These are phyloP conservation scores for Picocystis salinarum DNA, from an alignment of 139 green algal genomes.

Conservation along the genomic window DNA sequence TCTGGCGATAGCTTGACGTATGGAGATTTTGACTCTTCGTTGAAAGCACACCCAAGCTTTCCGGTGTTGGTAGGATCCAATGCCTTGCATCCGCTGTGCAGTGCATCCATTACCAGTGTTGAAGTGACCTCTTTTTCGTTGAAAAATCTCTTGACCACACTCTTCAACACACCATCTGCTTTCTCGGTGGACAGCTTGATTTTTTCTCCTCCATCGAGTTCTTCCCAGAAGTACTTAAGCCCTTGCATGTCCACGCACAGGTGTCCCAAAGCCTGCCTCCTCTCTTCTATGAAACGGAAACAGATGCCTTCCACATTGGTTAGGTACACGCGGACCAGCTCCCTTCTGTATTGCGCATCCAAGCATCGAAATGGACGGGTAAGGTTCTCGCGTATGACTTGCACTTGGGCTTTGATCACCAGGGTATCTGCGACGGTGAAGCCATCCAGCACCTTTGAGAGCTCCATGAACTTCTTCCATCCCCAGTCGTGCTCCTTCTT, in stretches of 20 bases:
- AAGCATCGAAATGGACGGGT: conserved; percentile 73
- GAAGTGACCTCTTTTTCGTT: conserved; percentile 97
- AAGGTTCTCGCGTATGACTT: conserved; percentile 36
- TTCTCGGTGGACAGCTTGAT: conserved; percentile 27
- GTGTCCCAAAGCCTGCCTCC: conserved; percentile 41
- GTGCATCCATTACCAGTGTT: conserved; percentile 93
- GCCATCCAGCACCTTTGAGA: conserved; percentile 68
- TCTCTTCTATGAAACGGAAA: conserved; percentile 79
- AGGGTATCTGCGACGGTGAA: conserved; percentile 82
- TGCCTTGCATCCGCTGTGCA: conserved; percentile 68
- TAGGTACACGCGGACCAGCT: conserved; percentile 94
- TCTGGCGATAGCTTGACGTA: conserved; percentile 17
- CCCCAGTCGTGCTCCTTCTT: conserved; percentile 99
- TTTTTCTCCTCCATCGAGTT: conserved; percentile 17
- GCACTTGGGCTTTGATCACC: conserved; percentile 92
- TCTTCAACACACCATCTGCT: conserved; percentile 61
- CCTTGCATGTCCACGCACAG: conserved; percentile 24
- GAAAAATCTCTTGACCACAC: conserved; percentile 89
- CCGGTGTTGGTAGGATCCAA: conserved; percentile 37
- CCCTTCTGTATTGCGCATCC: conserved; percentile 81
- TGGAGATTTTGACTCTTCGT: conserved; percentile 19
- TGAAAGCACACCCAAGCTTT: background rate
- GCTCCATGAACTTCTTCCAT: conserved; percentile 99
- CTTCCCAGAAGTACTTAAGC: conserved; percentile 49
- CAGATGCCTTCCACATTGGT: conserved; percentile 92